Evolutionary conservation across 2,329 filamentous ascomycete species (phyloP).

Genomic region (Aspergillus terreus): DNA sequence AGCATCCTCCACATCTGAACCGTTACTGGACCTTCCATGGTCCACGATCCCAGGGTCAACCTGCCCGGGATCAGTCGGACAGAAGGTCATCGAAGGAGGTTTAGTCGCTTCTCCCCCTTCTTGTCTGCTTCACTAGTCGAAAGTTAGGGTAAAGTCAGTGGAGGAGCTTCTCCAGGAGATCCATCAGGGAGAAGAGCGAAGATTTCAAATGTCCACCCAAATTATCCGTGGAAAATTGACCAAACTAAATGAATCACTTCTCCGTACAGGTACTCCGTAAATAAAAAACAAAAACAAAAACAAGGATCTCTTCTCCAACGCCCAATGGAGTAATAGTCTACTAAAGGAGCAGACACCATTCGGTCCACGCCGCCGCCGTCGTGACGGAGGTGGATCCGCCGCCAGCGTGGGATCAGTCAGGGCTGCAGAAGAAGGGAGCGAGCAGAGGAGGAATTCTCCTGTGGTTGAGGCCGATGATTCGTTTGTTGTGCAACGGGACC

Average conservation of each 20-base stretch:
- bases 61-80: conserved; percentile 7
- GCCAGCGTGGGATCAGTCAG: conserved; percentile 10
- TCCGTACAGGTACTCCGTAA: too few species aligned
- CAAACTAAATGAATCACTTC: not conserved
- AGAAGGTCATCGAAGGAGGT: not conserved
- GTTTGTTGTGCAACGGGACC: too few species aligned
- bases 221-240: not conserved
- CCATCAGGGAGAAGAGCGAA: not conserved
- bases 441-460: conserved; percentile 4
- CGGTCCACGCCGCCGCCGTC: conserved; percentile 21
- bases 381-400: conserved; percentile 16
- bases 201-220: too few species aligned
- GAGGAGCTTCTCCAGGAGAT: too few species aligned
- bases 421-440: conserved; percentile 7
- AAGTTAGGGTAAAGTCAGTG: too few species aligned
- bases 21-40: conserved; percentile 13
- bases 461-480: not conserved
- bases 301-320: not conserved
- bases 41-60: conserved; percentile 7
- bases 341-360: conserved; percentile 15
- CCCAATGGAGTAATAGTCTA: conserved; percentile 11
- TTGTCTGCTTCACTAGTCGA: not conserved
- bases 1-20: conserved; percentile 17
- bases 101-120: not conserved
- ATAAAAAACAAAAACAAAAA: not conserved